phyloP scores from a whole-genome alignment of 1,284 basidiomycete genomes.

The Sporisorium reilianum region DNA sequence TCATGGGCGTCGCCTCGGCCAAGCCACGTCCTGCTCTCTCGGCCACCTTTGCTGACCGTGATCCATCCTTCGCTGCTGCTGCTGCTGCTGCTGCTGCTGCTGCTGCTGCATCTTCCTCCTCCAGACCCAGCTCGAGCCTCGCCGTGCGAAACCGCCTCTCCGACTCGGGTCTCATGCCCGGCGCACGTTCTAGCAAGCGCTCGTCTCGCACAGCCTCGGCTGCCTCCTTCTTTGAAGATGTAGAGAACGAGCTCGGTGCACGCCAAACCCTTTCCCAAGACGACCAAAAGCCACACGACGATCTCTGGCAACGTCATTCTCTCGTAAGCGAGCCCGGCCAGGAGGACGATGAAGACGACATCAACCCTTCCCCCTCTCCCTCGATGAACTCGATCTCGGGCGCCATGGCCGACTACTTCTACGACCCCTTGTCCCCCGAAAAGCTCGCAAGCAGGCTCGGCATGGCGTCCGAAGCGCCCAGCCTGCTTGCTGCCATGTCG shows the following conservation, averaged over 20 bases:
- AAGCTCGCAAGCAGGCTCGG: slow-evolving; percentile 32
- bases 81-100: slow-evolving; percentile 29
- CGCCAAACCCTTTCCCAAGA: slow-evolving; percentile 6
- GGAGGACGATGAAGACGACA: slow-evolving; percentile 19
- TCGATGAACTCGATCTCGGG: slow-evolving; percentile 39
- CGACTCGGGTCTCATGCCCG: slow-evolving; percentile 14
- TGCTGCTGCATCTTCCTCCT: slow-evolving; percentile 24
- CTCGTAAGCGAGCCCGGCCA: slow-evolving; percentile 2
- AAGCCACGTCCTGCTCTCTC: slow-evolving; percentile 30
- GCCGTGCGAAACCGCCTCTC: slow-evolving; percentile 28
- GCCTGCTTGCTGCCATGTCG: slow-evolving; percentile 44
- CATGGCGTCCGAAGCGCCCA: slow-evolving; percentile 35
- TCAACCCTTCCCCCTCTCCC: slow-evolving; percentile 50
- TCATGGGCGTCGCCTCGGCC: slow-evolving; percentile 27
- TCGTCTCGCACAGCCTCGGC: slow-evolving; percentile 35
- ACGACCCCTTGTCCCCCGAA: slow-evolving; percentile 61
- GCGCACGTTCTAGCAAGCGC: slow-evolving; percentile 21
- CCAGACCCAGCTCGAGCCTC: slow-evolving; percentile 23
- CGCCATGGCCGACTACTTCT: slow-evolving; percentile 62
- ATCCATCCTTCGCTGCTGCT: slow-evolving; percentile 22
- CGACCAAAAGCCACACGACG: background rate
- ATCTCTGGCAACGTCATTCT: background rate
- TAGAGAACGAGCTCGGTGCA: slow-evolving; percentile 35
- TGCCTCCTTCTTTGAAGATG: slow-evolving; percentile 42
- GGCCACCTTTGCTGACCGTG: slow-evolving; percentile 24